Evolutionary conservation across 257 asterid species (phyloP), one percentile per base, ranked within the genome.

Genomic region (Penstemon newberryi): DNA sequence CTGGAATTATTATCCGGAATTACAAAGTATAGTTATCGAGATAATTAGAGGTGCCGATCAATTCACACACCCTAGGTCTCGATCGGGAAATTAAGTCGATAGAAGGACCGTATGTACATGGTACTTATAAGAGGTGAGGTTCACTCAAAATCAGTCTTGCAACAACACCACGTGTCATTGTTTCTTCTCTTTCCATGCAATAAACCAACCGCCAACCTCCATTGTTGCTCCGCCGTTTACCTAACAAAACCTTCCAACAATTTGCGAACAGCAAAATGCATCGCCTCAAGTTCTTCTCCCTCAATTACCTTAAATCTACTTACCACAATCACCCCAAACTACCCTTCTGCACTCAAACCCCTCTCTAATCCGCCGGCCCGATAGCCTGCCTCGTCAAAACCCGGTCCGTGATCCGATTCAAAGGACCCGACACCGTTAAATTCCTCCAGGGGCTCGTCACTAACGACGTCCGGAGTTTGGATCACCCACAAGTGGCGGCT

Each of bases 391-490:
- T 71, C 25, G 87, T 93, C 76, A 82, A 80, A 65, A 71, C 95
- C 82, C 90, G 99, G 60, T 83, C 97, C 50, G 85, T 90, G 0
- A 81, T 93, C 86, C 95, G 96, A 9, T 88, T 93, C 66, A 87
- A 56, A 46, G 99, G 99, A 4, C 95, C 95, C 73, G 97, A 90
- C 43, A 83, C 96, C 53, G 45, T 88, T 52, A 93, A 87, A 63
- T 90, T 85, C 78, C 91, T 93, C 25, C 99, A 93, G 67, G 96
- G 97, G 12, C 75, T 93, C 60, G 78, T 93, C 18, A 93, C 95
- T 74, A 88, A 90, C 78, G 99, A 93, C 57, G 87, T 93, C 2
- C 86, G 82, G 67, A 76, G 80, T 41, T 69, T 90, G 12, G 82
- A 59, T 37, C 67, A 86, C 36, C 85, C 93, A 1, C 63, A 80